Evolutionary conservation across 352 stramenopile species (phyloP), one percentile per base, ranked within the genome.

Genomic region (Pythium biforme): DNA sequence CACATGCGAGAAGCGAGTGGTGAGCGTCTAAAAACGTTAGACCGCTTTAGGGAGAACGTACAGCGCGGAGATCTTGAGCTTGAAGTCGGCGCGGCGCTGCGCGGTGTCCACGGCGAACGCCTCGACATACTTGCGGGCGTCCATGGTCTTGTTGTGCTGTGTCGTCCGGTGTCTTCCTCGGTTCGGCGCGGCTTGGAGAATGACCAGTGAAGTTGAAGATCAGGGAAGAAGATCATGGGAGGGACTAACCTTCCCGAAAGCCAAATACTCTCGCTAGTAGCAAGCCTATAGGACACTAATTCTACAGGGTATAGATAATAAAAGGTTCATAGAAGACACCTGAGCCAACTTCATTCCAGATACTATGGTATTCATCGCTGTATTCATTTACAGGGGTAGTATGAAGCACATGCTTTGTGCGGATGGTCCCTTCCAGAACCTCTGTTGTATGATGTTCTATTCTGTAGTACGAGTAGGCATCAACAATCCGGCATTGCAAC

Each of bases 91-190:
- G 43, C 73, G 76, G 50, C 79, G 77, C 52, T 75, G 69, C 29
- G 49, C 27, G 23, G 72, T 26, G 55, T 89, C 76, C 33, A 86
- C 75, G 62, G 70, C 55, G 26, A 83, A 83, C 25, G 75, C 68
- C 22, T 83, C 75, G 47, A 83, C 73, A 48, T 89, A 89, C 47
- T 83, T 80, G 31, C 75, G 73, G n/a, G 70, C 56, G 65, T 86
- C 76, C 79, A 88, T 86, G 37, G 37, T 43, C 34, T 5, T 4
- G 6, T 17, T 4, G 34, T 33, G 4, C 9, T 33, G 4, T 33
- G 29, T 33, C 9, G 9, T 33, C 4, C 29, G 29, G 29, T 9
- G 34, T 40, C 34, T 43, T 43, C 9, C 37, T n/a, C 31, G 31
- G 31, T 43, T 17, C 37, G 15, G 37, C 5, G 46, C 46, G 46